Percentiles rank a stretch among this genome's conserved stretches.
phyloP scores from a whole-genome alignment of 1,139 yeast species.

The Candida glucosophila region DNA sequence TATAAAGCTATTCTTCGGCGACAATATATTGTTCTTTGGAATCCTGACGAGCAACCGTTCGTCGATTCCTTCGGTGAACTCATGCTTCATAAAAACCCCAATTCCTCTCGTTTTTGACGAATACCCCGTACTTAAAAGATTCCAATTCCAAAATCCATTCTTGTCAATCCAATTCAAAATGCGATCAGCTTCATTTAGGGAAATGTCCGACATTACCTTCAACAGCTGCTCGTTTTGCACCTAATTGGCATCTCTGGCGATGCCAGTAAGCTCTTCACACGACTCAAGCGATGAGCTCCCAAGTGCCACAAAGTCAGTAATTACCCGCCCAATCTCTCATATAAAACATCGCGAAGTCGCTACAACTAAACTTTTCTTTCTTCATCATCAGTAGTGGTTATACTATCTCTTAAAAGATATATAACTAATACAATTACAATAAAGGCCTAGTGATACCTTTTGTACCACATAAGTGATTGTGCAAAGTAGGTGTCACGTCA shows the following conservation, averaged over 20 bases:
- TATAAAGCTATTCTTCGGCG: constrained; percentile 54
- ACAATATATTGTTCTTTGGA: constrained; percentile 46
- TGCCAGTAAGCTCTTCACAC: too few relatives aligned
- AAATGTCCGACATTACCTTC: constrained; percentile 8
- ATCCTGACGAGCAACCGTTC: constrained; percentile 32
- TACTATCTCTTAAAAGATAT: constrained; percentile 50
- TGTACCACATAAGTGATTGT: constrained; percentile 26
- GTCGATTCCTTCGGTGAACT: constrained; percentile 17
- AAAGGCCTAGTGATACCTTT: constrained; percentile 42
- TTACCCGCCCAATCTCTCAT: too few relatives aligned
- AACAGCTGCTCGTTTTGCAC: too few relatives aligned
- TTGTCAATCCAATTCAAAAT: constrained; percentile 34
- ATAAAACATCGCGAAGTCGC: too few relatives aligned
- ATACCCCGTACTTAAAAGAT: constrained; percentile 32
- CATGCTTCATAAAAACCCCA: constrained; percentile 52
- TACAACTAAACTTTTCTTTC: too few relatives aligned
- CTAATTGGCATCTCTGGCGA: too few relatives aligned
- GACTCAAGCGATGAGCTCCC: too few relatives aligned
- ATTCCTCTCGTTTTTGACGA: constrained; percentile 53
- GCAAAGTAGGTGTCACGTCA: constrained; percentile 29
- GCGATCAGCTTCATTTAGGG: constrained; percentile 3
- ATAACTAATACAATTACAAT: constrained; percentile 40
- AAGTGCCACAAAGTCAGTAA: too few relatives aligned
- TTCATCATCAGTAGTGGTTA: constrained; percentile 66
- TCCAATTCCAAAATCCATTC: constrained; percentile 43